Percentiles rank a stretch among this genome's conserved stretches.
Conservation (phyloP, 2,329 filamentous ascomycete species). For the Anthostomella pinea region DNA sequence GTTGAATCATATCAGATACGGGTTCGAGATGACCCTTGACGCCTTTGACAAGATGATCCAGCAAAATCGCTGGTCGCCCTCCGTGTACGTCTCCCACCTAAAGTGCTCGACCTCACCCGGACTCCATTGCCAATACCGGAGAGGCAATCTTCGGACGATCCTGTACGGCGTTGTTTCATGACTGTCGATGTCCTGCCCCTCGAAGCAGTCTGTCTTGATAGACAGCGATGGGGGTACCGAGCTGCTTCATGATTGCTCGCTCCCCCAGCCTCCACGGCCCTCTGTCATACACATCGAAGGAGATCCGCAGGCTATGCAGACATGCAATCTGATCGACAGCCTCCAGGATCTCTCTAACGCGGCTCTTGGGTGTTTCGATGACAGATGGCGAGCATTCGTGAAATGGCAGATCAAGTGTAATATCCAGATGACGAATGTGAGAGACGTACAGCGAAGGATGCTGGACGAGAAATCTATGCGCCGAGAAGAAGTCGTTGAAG, state of each 20-base stretch:
- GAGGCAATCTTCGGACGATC: conserved; percentile 23
- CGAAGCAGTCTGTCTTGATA: conserved; percentile 19
- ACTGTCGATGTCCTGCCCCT: conserved; percentile 19
- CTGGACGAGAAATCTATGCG: conserved; percentile 28
- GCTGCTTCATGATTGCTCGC: conserved; percentile 14
- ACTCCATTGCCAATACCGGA: conserved; percentile 32
- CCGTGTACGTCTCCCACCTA: conserved; percentile 24
- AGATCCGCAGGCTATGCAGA: conserved; percentile 27
- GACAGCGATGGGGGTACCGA: conserved; percentile 26
- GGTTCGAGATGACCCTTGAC: conserved; percentile 22
- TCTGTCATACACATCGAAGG: conserved; percentile 29
- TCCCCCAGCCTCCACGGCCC: conserved; percentile 31
- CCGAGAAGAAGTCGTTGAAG: conserved; percentile 29
- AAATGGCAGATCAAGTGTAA: conserved; percentile 26
- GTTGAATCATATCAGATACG: conserved; percentile 24
- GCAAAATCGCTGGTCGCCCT: conserved; percentile 19
- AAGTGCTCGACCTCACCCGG: conserved; percentile 30
- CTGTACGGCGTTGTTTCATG: conserved; percentile 15
- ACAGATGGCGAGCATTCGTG: conserved; percentile 26
- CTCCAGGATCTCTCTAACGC: conserved; percentile 15
- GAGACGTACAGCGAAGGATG: conserved; percentile 20
- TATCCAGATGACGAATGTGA: conserved; percentile 27
- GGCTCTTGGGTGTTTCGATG: conserved; percentile 7
- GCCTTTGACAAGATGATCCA: conserved; percentile 23
- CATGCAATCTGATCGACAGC: conserved; percentile 18